Conservation (phyloP, 2,329 filamentous ascomycete species). For the Claviceps africana region DNA sequence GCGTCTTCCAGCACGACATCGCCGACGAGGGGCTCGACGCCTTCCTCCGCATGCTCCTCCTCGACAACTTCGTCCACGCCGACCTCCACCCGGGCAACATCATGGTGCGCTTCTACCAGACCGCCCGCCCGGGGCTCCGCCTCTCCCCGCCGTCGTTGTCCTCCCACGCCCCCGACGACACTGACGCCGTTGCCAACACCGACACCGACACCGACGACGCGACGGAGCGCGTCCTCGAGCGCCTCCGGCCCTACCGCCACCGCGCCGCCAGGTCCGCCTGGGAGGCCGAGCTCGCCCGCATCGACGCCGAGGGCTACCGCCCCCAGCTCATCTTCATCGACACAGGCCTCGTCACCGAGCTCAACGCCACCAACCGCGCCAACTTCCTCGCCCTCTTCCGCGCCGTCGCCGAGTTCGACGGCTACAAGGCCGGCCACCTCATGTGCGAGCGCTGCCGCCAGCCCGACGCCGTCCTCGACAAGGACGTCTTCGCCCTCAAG, state of each 20-base stretch:
- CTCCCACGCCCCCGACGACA: background rate
- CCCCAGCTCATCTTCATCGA: conserved; percentile 97
- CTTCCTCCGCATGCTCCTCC: conserved; percentile 88
- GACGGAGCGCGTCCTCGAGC: conserved; percentile 72
- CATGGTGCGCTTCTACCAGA: conserved; percentile 96
- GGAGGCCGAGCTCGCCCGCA: conserved; percentile 56
- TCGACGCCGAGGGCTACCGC: conserved; percentile 77
- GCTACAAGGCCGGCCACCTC: conserved; percentile 82
- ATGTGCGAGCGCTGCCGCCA: conserved; percentile 95
- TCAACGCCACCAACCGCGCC: conserved; percentile 69
- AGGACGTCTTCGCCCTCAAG: conserved; percentile 82
- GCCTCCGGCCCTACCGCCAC: conserved; percentile 58
- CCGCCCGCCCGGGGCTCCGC: conserved; percentile 52
- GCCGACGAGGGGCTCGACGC: conserved; percentile 90
- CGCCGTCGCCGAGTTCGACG: conserved; percentile 89
- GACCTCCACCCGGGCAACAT: conserved; percentile 96
- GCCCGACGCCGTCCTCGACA: conserved; percentile 75
- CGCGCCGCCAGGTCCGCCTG: conserved; percentile 53
- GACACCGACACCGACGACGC: conserved; percentile 60
- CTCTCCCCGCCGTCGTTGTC: conserved; percentile 9
- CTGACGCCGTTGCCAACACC: conserved; percentile 21
- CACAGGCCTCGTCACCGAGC: conserved; percentile 84
- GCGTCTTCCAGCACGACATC: conserved; percentile 85
- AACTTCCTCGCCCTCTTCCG: conserved; percentile 97
- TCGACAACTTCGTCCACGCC: conserved; percentile 96